Percentiles rank a stretch among this genome's conserved stretches.
Conservation (phyloP, 129 eudicot species). For the sunflower (Helianthus annuus) region DNA sequence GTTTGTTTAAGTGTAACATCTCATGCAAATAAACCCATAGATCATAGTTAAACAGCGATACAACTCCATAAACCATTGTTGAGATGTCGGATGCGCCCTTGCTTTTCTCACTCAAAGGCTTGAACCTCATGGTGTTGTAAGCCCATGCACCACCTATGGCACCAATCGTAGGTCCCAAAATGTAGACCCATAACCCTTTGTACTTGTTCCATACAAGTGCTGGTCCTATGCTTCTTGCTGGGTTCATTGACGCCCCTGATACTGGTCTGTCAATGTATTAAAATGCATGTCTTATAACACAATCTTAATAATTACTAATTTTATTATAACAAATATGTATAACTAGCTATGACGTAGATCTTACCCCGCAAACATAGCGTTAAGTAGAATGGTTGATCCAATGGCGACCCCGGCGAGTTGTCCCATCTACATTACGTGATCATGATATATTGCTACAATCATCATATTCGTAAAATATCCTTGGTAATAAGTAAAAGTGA, state of each 20-base stretch:
- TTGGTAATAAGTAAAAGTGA: neutral
- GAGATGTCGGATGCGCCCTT: constrained; percentile 36
- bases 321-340: neutral
- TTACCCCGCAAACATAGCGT: constrained; percentile 16
- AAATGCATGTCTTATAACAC: neutral
- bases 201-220: constrained; percentile 64
- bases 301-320: neutral
- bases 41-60: neutral
- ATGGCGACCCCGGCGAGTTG: constrained; percentile 34
- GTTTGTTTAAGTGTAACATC: constrained; percentile 4
- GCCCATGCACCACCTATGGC: constrained; percentile 87
- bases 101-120: constrained; percentile 63
- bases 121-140: constrained; percentile 65
- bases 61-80: constrained; percentile 1
- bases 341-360: neutral
- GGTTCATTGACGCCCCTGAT: constrained; percentile 96
- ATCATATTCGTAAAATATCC: neutral
- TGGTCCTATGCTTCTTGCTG: constrained; percentile 91
- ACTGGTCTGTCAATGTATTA: constrained; percentile 48
- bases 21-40: constrained; percentile 4
- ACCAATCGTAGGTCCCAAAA: constrained; percentile 65
- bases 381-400: constrained; percentile 18
- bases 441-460: too few relatives aligned
- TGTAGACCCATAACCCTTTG: constrained; percentile 73
- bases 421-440: neutral